These are phyloP conservation scores for Chaetomium sp. DNA, from an alignment of 2,329 filamentous ascomycete species.

Conservation along the genomic window DNA sequence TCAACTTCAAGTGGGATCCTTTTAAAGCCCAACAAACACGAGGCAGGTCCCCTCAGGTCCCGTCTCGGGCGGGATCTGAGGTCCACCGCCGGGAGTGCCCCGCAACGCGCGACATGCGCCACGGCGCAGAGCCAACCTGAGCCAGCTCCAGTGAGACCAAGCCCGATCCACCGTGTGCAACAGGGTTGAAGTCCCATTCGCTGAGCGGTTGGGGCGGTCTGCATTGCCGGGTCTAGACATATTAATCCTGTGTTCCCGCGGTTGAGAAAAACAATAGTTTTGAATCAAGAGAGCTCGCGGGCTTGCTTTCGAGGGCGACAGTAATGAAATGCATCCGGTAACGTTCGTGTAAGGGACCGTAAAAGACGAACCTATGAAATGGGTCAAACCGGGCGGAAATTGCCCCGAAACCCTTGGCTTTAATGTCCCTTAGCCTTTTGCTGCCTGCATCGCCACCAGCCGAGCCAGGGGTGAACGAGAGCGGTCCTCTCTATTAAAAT, in stretches of 20 bases:
- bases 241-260: background rate
- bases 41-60: conserved; percentile 7
- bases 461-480: background rate
- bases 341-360: no score
- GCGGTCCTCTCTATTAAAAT: no score
- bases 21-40: conserved; percentile 5
- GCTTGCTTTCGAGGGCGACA: no score
- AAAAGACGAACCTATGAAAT: background rate
- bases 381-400: background rate
- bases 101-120: conserved; percentile 4
- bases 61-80: conserved; percentile 9
- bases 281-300: background rate
- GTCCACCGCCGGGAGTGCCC: conserved; percentile 9
- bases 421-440: background rate
- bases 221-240: conserved; percentile 1
- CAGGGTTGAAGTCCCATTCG: conserved; percentile 1
- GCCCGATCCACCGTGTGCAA: conserved; percentile 6
- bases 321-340: no score
- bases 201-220: conserved; percentile 1
- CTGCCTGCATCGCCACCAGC: conserved; percentile 10
- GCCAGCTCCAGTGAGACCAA: background rate
- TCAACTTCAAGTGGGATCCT: conserved; percentile 1
- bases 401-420: background rate
- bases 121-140: background rate
- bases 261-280: background rate